Evolutionary conservation across 2,329 filamentous ascomycete species (phyloP).

Genomic region (Rosellinia necatrix): DNA sequence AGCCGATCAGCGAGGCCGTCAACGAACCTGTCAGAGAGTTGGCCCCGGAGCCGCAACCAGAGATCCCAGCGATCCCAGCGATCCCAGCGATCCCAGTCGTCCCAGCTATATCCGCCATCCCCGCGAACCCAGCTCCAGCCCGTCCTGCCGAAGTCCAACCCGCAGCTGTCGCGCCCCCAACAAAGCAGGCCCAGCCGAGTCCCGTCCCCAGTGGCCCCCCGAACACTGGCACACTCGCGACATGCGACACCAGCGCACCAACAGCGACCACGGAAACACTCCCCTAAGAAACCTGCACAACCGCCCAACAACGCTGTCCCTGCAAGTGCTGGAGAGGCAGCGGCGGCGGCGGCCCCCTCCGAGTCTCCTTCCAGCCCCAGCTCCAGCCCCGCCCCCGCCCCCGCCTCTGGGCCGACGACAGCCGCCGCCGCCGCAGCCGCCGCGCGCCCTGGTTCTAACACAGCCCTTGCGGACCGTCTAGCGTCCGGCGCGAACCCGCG

Average conservation of each 20-base stretch:
- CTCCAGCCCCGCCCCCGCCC: constrained; percentile 21
- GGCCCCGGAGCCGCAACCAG: constrained; percentile 5
- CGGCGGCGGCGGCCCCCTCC: constrained; percentile 6
- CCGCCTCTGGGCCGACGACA: constrained; percentile 26
- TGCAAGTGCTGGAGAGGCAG: background rate
- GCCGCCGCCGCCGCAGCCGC: constrained; percentile 28
- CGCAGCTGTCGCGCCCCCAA: constrained; percentile 4
- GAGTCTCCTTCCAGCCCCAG: constrained; percentile 23
- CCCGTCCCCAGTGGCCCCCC: constrained; percentile 27
- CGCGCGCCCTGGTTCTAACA: constrained; percentile 40
- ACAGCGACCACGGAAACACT: constrained; percentile 32
- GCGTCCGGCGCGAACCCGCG: constrained; percentile 63
- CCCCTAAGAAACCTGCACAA: constrained; percentile 23
- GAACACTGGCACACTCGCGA: constrained; percentile 42
- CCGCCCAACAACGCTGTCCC: constrained; percentile 13
- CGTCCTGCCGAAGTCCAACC: constrained; percentile 20
- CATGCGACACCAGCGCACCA: constrained; percentile 37
- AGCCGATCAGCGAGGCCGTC: constrained; percentile 55
- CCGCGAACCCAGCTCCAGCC: constrained; percentile 4
- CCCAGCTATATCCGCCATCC: constrained; percentile 18
- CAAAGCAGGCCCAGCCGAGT: constrained; percentile 24
- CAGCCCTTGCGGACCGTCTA: constrained; percentile 48
- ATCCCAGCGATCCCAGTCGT: constrained; percentile 8
- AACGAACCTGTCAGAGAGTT: constrained; percentile 47
- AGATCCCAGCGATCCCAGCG: background rate